A percentile compares a stretch with the other conserved stretches of the same genome.
Evolutionary conservation across 495 filamentous ascomycete genomes (phyloP).

Genomic region (Lindgomyces ingoldianus): DNA sequence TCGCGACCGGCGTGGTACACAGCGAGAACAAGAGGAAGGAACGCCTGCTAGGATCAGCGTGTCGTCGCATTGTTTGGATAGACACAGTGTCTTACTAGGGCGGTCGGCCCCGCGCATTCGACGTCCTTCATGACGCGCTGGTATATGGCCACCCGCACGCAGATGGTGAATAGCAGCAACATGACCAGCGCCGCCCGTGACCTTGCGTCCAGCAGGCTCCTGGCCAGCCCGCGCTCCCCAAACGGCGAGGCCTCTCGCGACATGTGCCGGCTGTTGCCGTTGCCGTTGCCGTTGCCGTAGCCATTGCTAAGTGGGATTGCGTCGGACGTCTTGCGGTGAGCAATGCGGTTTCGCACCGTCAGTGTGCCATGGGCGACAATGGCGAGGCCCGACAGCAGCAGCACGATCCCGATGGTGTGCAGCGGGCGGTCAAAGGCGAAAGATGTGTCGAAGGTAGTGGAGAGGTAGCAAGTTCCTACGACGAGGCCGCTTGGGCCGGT

Average conservation of each 20-base stretch:
- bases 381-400: slow-evolving; percentile 31
- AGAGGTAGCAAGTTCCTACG: slow-evolving; percentile 31
- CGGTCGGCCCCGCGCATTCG: slow-evolving; percentile 36
- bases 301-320: slow-evolving; percentile 28
- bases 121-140: slow-evolving; percentile 29
- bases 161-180: slow-evolving; percentile 35
- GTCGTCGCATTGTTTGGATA: not conserved
- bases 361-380: slow-evolving; percentile 28
- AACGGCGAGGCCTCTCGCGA: not conserved
- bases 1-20: slow-evolving; percentile 9
- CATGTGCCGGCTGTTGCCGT: not conserved
- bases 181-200: slow-evolving; percentile 29
- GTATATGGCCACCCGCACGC: slow-evolving; percentile 35
- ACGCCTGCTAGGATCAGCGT: slow-evolving; percentile 27
- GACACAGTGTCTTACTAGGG: slow-evolving; percentile 10
- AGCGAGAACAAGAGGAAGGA: slow-evolving; percentile 28
- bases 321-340: slow-evolving; percentile 18
- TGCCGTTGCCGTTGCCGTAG: slow-evolving; percentile 10
- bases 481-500: slow-evolving; percentile 34
- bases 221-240: not conserved
- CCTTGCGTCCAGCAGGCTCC: slow-evolving; percentile 17
- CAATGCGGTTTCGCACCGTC: not conserved
- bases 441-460: slow-evolving; percentile 23
- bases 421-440: slow-evolving; percentile 44
- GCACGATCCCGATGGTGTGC: slow-evolving; percentile 38